Percentiles rank a stretch among this genome's conserved stretches.
Evolutionary conservation across 2,329 filamentous ascomycete genomes (phyloP).

Genomic region (Daldinia sp.): DNA sequence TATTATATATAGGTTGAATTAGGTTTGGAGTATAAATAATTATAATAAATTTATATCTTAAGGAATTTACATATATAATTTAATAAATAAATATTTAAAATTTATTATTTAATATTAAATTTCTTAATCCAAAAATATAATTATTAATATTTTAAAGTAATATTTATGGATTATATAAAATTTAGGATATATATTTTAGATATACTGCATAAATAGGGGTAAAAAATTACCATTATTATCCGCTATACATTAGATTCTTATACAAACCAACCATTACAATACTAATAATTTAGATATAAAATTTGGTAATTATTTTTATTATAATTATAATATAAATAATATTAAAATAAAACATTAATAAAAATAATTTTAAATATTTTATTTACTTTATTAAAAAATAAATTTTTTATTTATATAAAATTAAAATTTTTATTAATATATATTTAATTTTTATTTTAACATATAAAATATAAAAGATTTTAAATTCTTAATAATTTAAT

Average conservation of each 20-base stretch:
- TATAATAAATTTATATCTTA: too few relatives aligned
- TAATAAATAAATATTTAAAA: neutral
- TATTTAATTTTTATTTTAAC: neutral
- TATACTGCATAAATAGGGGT: neutral
- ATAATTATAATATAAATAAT: neutral
- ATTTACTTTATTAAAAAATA: too few relatives aligned
- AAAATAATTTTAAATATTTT: too few relatives aligned
- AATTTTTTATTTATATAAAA: too few relatives aligned
- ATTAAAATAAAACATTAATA: too few relatives aligned
- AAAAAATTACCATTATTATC: neutral
- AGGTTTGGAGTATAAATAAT: too few relatives aligned
- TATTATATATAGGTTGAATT: too few relatives aligned
- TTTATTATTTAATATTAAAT: neutral
- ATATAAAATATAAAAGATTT: neutral
- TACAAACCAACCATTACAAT: neutral
- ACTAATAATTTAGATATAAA: neutral
- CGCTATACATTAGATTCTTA: neutral
- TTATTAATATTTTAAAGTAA: neutral
- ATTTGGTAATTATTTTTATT: neutral
- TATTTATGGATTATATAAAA: neutral
- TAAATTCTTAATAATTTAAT: too few relatives aligned
- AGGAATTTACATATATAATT: neutral
- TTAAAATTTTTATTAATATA: too few relatives aligned
- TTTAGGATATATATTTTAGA: neutral
- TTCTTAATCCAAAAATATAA: neutral